These are phyloP conservation scores for Talaromyces sp. DNA, from an alignment of 2,329 filamentous ascomycete species.

Conservation along the genomic window DNA sequence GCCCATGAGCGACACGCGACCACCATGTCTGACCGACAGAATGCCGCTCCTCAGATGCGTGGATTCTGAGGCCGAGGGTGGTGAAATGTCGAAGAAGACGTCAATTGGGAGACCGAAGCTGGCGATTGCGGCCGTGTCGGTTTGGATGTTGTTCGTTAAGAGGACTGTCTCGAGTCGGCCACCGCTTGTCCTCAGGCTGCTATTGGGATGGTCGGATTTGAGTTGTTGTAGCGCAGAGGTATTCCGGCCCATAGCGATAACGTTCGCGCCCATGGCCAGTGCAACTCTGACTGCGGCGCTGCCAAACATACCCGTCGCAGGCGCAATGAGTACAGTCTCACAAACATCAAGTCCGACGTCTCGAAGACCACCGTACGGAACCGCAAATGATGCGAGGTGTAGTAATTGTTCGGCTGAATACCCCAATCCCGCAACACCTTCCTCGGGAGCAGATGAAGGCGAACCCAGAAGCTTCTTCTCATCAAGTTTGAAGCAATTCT, in stretches of 20 bases:
- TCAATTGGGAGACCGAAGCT: conserved; percentile 7
- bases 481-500: conserved; percentile 11
- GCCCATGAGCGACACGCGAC: conserved; percentile 16
- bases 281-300: conserved; percentile 48
- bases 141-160: neutral
- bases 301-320: conserved; percentile 50
- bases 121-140: conserved; percentile 1
- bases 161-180: conserved; percentile 4
- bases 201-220: neutral
- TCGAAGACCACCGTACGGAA: conserved; percentile 44
- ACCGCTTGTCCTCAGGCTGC: neutral
- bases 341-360: conserved; percentile 42
- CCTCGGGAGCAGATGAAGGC: neutral
- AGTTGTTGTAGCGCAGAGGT: conserved; percentile 10
- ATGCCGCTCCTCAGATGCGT: conserved; percentile 9
- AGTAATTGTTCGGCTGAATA: conserved; percentile 42
- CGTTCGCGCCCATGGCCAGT: conserved; percentile 48
- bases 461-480: neutral
- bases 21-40: conserved; percentile 8
- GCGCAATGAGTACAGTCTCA: conserved; percentile 49
- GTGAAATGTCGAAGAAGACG: conserved; percentile 15
- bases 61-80: neutral
- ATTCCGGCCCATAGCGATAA: conserved; percentile 51
- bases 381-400: conserved; percentile 33
- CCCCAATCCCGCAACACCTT: conserved; percentile 26